These are phyloP conservation scores for Tetragonia tetragonoides DNA, from an alignment of 148 eudicot species.

Conservation along the genomic window DNA sequence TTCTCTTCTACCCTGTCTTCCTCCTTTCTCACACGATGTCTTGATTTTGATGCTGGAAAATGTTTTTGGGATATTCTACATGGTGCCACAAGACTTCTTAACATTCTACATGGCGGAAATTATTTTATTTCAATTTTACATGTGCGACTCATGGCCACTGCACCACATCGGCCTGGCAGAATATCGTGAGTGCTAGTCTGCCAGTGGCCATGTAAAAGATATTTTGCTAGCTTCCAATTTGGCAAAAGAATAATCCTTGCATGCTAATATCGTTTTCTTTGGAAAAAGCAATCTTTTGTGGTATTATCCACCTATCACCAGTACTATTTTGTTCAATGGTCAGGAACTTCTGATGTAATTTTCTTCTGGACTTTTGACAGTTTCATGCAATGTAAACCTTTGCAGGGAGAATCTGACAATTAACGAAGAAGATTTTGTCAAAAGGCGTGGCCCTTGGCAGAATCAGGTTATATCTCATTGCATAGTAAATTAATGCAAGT, in stretches of 20 bases:
- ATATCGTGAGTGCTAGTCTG: too few species aligned
- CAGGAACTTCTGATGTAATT: background rate
- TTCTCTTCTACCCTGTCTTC: background rate
- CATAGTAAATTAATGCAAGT: background rate
- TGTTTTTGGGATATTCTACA: too few species aligned
- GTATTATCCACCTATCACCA: background rate
- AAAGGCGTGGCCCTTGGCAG: slow-evolving; percentile 70
- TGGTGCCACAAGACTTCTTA: too few species aligned
- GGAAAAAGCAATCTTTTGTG: slow-evolving; percentile 2
- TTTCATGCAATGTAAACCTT: slow-evolving; percentile 2
- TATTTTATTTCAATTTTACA: too few species aligned
- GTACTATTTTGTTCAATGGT: background rate
- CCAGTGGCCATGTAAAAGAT: background rate
- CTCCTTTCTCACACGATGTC: background rate
- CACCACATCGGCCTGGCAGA: too few species aligned
- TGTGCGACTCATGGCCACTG: too few species aligned
- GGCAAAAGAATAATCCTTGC: background rate
- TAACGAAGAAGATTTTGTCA: slow-evolving; percentile 50
- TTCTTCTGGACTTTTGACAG: background rate
- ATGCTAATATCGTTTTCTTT: background rate
- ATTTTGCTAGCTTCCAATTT: background rate
- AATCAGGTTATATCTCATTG: slow-evolving; percentile 61
- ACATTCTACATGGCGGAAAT: too few species aligned
- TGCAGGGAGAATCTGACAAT: slow-evolving; percentile 68
- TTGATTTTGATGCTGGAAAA: background rate